These are phyloP conservation scores for Colletotrichum liriopes DNA, from an alignment of 2,329 filamentous ascomycete species.

Conservation along the genomic window DNA sequence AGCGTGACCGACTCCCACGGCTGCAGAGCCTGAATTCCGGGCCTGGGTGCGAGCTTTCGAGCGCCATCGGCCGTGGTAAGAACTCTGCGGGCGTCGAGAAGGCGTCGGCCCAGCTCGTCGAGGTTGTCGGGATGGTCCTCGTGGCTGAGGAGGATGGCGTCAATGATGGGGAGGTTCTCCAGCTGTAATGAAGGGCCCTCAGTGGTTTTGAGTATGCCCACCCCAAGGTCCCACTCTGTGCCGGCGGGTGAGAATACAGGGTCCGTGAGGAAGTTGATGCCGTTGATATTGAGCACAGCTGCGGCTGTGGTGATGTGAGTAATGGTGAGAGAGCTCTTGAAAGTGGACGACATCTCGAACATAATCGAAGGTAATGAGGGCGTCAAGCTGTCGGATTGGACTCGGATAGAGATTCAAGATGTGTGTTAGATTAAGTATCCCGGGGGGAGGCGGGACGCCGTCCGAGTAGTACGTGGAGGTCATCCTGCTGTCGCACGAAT, in stretches of 20 bases:
- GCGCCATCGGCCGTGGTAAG: conserved; percentile 63
- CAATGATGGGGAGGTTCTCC: conserved; percentile 59
- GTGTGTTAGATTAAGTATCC: background rate
- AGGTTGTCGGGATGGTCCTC: conserved; percentile 68
- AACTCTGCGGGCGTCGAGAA: conserved; percentile 62
- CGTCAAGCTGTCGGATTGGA: background rate
- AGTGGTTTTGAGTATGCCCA: conserved; percentile 49
- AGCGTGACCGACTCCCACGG: conserved; percentile 56
- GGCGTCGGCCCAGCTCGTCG: conserved; percentile 59
- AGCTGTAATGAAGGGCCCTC: conserved; percentile 55
- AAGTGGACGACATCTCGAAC: background rate
- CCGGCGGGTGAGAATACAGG: conserved; percentile 61
- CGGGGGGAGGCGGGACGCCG: too few relatives aligned
- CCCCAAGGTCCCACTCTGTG: conserved; percentile 41
- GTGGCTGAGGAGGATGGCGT: conserved; percentile 65
- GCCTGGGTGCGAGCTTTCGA: conserved; percentile 59
- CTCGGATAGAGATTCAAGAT: background rate
- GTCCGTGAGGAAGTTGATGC: conserved; percentile 61
- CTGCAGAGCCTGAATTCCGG: conserved; percentile 56
- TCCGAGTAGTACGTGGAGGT: background rate
- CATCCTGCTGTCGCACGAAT: background rate
- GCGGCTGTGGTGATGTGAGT: conserved; percentile 63
- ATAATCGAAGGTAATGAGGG: background rate
- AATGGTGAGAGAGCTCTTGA: conserved; percentile 49
- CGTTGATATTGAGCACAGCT: conserved; percentile 61